A percentile compares a stretch with the other conserved stretches of the same genome.
Evolutionary conservation across 345 rosid species (phyloP).

Genomic region (Microcos paniculata): DNA sequence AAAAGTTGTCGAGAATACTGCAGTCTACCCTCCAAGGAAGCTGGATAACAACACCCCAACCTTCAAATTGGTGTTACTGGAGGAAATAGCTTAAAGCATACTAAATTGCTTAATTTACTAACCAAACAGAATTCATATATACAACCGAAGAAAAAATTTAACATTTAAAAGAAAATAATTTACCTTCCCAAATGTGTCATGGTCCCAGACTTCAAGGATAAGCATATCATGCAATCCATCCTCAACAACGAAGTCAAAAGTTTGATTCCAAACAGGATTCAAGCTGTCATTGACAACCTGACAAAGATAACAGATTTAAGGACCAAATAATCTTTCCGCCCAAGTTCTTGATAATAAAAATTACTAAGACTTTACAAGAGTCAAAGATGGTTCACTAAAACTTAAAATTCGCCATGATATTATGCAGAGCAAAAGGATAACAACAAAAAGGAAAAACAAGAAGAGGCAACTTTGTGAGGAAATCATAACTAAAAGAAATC

Average conservation of each 20-base stretch:
- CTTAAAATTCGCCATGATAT: neutral
- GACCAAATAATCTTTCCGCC: neutral
- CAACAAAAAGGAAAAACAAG: neutral
- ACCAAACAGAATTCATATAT: neutral
- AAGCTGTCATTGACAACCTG: conserved; percentile 90
- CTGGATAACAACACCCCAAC: neutral
- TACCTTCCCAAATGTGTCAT: conserved; percentile 99
- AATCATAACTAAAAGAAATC: neutral
- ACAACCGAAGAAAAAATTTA: neutral
- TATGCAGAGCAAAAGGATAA: neutral
- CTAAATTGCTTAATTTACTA: neutral
- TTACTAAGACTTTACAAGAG: neutral
- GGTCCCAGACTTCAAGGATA: conserved; percentile 88
- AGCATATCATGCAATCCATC: conserved; percentile 98
- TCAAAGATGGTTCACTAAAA: neutral
- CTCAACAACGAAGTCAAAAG: conserved; percentile 96
- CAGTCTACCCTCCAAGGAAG: neutral
- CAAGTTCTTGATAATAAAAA: neutral
- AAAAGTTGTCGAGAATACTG: neutral
- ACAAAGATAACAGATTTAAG: conserved; percentile 14
- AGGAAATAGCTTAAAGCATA: neutral
- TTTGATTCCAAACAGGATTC: conserved; percentile 98
- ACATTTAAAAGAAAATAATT: neutral
- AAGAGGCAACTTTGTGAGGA: neutral
- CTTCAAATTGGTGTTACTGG: neutral